Evolutionary conservation across 805 yeast genomes (phyloP).

Genomic region (Lipomyces chichibuensis): DNA sequence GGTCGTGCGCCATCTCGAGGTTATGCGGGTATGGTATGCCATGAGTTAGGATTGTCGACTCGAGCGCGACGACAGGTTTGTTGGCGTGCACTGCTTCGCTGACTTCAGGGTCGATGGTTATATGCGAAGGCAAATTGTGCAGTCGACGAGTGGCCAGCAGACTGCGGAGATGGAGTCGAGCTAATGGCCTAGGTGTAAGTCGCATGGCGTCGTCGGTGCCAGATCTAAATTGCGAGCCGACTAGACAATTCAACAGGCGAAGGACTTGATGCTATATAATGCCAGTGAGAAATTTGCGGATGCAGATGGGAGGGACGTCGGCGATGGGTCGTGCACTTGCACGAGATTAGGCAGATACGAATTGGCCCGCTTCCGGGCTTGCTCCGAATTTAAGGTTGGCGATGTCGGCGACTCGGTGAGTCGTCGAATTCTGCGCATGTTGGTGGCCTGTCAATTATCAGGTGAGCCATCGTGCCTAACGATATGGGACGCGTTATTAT

Average conservation of each 20-base stretch:
- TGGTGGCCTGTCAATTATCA: no score
- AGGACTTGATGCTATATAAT: background rate
- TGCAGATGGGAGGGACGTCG: background rate
- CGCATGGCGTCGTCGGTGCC: background rate
- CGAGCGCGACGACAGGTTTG: conserved; percentile 77
- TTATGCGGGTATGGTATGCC: conserved; percentile 85
- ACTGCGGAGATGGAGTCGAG: background rate
- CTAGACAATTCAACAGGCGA: background rate
- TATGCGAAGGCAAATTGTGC: conserved; percentile 17
- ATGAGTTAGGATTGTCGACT: conserved; percentile 86
- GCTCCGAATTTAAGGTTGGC: background rate
- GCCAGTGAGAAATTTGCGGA: background rate
- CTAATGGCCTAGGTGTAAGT: background rate
- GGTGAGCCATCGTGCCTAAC: no score
- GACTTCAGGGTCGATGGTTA: conserved; percentile 52
- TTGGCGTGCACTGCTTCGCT: conserved; percentile 60
- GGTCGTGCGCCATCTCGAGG: conserved; percentile 68
- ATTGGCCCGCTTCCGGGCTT: background rate
- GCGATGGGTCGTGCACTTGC: background rate
- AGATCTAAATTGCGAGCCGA: background rate
- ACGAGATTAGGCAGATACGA: background rate
- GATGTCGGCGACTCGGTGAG: background rate
- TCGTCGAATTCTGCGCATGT: background rate
- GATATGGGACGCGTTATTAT: no score
- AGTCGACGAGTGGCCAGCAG: background rate